Evolutionary conservation across 257 asterid genomes (phyloP).

Genomic region (Fraxinus americana): DNA sequence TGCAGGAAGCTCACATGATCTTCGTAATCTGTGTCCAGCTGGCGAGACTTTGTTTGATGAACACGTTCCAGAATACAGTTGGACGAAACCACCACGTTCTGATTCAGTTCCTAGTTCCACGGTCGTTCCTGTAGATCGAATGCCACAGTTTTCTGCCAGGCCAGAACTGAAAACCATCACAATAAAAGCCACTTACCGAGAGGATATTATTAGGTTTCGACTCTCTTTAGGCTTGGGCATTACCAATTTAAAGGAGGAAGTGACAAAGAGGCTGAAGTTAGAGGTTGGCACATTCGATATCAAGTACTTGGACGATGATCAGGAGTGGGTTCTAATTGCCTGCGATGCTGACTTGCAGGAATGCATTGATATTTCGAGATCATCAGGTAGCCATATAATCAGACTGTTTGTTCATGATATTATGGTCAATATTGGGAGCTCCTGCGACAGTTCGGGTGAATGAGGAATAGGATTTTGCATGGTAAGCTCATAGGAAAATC

Average conservation of each 20-base stretch:
- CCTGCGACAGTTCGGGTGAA: slow-evolving; percentile 90
- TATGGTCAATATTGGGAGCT: slow-evolving; percentile 70
- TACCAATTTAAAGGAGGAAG: slow-evolving; percentile 67
- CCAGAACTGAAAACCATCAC: slow-evolving; percentile 66
- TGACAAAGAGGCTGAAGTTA: slow-evolving; percentile 73
- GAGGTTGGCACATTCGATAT: slow-evolving; percentile 77
- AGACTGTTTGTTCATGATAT: slow-evolving; percentile 71
- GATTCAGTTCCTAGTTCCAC: slow-evolving; percentile 33
- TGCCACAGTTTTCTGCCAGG: slow-evolving; percentile 40
- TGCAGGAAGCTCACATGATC: slow-evolving; percentile 86
- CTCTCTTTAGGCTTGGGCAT: slow-evolving; percentile 50
- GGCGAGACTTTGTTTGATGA: slow-evolving; percentile 55
- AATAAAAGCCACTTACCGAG: slow-evolving; percentile 75
- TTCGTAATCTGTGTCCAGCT: slow-evolving; percentile 55
- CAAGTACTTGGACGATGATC: slow-evolving; percentile 82
- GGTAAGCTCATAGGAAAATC: slow-evolving; percentile 39
- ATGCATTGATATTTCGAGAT: slow-evolving; percentile 55
- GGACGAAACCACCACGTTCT: slow-evolving; percentile 47
- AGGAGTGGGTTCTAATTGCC: slow-evolving; percentile 79
- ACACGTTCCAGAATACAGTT: slow-evolving; percentile 51
- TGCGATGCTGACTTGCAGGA: slow-evolving; percentile 80
- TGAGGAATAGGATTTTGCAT: slow-evolving; percentile 38
- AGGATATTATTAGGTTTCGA: slow-evolving; percentile 82
- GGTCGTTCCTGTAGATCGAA: slow-evolving; percentile 41
- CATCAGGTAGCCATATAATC: slow-evolving; percentile 56